Evolutionary conservation across 2,329 filamentous ascomycete genomes (phyloP), one percentile per base, ranked within the genome.

Genomic region (Ophiostoma perfectum): DNA sequence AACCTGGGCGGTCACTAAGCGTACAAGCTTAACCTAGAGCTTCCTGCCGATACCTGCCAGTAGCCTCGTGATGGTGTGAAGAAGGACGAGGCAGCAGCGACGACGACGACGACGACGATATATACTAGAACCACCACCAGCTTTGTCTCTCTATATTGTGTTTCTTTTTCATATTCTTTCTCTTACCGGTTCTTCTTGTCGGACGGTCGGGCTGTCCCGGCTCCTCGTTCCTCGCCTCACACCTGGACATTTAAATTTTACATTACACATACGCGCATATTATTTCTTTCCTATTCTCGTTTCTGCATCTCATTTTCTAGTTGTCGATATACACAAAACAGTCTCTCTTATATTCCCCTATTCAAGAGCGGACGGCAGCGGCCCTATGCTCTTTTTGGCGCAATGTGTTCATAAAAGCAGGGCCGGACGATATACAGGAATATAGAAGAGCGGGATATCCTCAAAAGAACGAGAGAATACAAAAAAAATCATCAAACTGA

Each of bases 1-100:
- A 64, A 64, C 62, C 62, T 47, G 41, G 63, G 63, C 63, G 63
- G 63, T 3, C 63, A 64, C 63, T 64, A 64, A 38, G 41, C 41
- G 6, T 44, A 8, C 16, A 8, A 36, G 41, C 9, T 62, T 9
- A 39, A 16, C n/a, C 18, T 18, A 27, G 6, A 55, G 14, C n/a
- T 16, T 39, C 12, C 2, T 27, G 27, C 27, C 27, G 27, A 27
- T 27, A 27, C 27, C 27, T 27, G 27, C 27, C 27, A 27, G 27
- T 27, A 27, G 27, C 27, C 27, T 27, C 27, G 27, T 36, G 38
- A 38, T 18, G 27, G 55, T 41, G 58, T 39, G 27, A 27, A 41
- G 58, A 62, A 18, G 7, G 58, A 41, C 58, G 27, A 39, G 60
- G 5, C 16, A 42, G 38, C 16, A 14, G 36, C 60, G 16, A 39